Base-by-base conservation (phyloP, 106 monocot species). In the Cymbidium sinense region DNA sequence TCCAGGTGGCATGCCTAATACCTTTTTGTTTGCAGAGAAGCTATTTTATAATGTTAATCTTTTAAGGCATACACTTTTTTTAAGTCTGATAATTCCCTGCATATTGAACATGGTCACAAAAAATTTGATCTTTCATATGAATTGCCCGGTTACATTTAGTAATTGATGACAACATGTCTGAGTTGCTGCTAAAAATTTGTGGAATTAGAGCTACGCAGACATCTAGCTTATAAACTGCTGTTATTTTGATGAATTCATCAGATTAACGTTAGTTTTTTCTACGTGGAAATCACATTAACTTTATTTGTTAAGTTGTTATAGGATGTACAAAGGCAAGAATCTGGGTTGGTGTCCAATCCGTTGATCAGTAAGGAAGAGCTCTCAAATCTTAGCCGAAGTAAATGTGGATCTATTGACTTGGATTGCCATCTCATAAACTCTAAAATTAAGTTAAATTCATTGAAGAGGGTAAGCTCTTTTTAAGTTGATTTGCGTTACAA, bases 361-460 rank as follows among this genome's bases (percentile, higher is more conserved):
- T 39, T 71, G 37, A n/a, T n/a, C 34, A 34, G 37, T 71, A 37
- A 71, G 3, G 71, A 39, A 8, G 71, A 71, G 39, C 7, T 39
- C 21, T 39, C 71, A 20, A 36, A 71, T 71, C 71, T 36, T 36
- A 71, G 21, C 35, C 2, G n/a, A 71, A 71, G 71, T 39, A 37
- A 35, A 35, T 29, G 34, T 39, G 37, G 37, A 19, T n/a, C 7
- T 37, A 8, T 71, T 71, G 21, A 71, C 71, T 71, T 71, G 71
- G 71, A 71, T 39, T 39, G 3, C 37, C 37, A 35, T 71, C 5
- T 71, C 37, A 21, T 7, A 0, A 29, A 23, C 35, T 71, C 37
- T 71, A 39, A 12, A 71, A 71, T n/a, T 33, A 69, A 69, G 69
- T 34, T 69, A 17, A 34, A 69, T 69, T 69, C 69, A 34, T 69